phyloP scores from a whole-genome alignment of 192 early-diverging fungal genomes.

The Gryganskiella cystojenkinii region DNA sequence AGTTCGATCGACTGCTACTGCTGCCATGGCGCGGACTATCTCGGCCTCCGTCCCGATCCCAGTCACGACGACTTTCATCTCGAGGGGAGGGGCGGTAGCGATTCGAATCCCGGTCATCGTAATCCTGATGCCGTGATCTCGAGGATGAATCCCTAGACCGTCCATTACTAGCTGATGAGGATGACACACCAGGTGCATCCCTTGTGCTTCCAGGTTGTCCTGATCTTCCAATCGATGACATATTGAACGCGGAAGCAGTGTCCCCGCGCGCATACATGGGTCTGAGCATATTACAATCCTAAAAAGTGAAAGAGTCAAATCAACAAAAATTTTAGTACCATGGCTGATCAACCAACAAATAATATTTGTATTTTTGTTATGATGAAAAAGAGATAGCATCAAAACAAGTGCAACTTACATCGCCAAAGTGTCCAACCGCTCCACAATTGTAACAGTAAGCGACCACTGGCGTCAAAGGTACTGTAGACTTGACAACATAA shows the following conservation, averaged over 20 bases:
- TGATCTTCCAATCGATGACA: too few relatives aligned
- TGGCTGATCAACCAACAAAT: not conserved
- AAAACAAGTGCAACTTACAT: conserved; percentile 15
- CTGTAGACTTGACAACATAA: conserved; percentile 3
- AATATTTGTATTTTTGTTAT: too few relatives aligned
- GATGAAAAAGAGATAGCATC: too few relatives aligned
- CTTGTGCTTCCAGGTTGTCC: too few relatives aligned
- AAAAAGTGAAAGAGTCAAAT: not conserved
- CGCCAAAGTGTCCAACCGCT: conserved; percentile 38
- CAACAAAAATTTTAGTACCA: not conserved
- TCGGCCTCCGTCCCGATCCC: too few relatives aligned
- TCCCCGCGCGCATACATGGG: conserved; percentile 11
- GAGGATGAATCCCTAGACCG: not conserved
- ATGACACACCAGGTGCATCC: not conserved
- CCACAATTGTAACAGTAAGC: conserved; percentile 48
- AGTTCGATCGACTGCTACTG: too few relatives aligned
- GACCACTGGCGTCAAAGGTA: not conserved
- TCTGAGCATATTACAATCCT: conserved; percentile 18
- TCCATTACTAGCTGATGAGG: not conserved
- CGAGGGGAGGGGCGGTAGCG: not conserved
- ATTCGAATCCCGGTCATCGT: not conserved
- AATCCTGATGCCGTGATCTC: not conserved
- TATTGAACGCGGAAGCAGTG: conserved; percentile 5
- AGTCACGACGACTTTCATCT: too few relatives aligned
- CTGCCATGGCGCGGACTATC: too few relatives aligned